Evolutionary conservation across 2,329 filamentous ascomycete genomes (phyloP), one percentile per base, ranked within the genome.

Genomic region (Bipolaris zeicola): DNA sequence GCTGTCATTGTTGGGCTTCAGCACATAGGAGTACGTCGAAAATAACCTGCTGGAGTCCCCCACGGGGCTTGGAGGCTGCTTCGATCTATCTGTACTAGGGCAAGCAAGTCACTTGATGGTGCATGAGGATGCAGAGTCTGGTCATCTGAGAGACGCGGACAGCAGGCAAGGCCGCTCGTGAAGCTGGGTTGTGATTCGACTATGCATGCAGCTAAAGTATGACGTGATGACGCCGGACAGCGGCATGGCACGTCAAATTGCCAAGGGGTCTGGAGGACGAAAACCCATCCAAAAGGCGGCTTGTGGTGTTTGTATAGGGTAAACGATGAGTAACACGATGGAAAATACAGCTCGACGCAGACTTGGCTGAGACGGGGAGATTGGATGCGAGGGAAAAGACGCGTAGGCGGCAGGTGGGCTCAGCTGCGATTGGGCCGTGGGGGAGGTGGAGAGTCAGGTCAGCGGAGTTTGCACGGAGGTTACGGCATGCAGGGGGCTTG

Each of bases 401-500:
- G 58, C 55, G 58, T 51, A 53, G 50, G 36, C 46, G 52, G 56
- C 56, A 41, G 42, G 46, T 53, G 33, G 47, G 41, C 38, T 43
- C 16, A 45, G 41, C 49, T 33, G 55, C 56, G 22, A 61, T 61
- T 61, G 58, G 58, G 33, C 49, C 42, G 45, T 50, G 46, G 42
- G 48, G 31, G 52, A 50, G 51, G 43, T 36, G 44, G 48, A 10
- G 11, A 48, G 34, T 33, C 20, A 48, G 45, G 14, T 24, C 14
- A n/a, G 41, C 50, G 42, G 50, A 47, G 42, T 52, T 52, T 43
- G 42, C 28, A 36, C 50, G 50, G 44, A 48, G 49, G 49, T 28
- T 48, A 52, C 54, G 46, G 57, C 50, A 53, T 49, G 37, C 55
- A 61, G 55, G 56, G 54, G 61, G 55, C 57, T 63, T 52, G 57